Percentiles rank a stretch among this genome's conserved stretches.
Conservation (phyloP, 2,329 filamentous ascomycete species). For the Calonectria montana region DNA sequence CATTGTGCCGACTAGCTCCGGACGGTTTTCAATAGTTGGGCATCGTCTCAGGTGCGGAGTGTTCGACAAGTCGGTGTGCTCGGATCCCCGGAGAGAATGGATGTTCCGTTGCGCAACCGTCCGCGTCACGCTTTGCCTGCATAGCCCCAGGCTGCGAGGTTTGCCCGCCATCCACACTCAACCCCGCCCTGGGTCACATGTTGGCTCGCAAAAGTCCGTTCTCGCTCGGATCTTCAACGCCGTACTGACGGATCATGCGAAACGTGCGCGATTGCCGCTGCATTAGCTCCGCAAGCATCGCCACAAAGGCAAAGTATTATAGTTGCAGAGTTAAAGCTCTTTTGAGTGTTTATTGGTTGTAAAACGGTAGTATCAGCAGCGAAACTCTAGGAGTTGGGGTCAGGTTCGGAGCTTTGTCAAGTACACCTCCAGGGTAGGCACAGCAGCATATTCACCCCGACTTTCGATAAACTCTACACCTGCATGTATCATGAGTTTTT, state of each 20-base stretch:
- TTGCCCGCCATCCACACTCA: not conserved
- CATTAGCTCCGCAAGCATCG: not conserved
- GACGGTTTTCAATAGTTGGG: not conserved
- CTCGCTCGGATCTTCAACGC: not conserved
- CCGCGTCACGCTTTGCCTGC: conserved; percentile 7
- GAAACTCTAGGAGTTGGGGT: not conserved
- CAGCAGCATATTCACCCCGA: not conserved
- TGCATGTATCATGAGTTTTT: not conserved
- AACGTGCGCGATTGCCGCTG: not conserved
- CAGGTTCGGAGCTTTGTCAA: not conserved
- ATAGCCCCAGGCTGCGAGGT: not conserved
- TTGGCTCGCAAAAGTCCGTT: not conserved
- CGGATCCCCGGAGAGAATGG: not conserved
- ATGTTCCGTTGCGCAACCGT: not conserved
- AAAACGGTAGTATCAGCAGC: not conserved
- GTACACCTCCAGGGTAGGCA: conserved; percentile 1
- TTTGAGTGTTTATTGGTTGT: not conserved
- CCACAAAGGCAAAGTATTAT: not conserved
- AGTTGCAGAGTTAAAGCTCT: not conserved
- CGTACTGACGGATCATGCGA: not conserved
- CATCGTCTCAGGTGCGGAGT: not conserved
- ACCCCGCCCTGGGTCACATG: conserved; percentile 22
- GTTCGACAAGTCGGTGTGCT: not conserved
- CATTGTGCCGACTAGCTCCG: conserved; percentile 1
- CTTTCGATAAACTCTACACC: not conserved